Conservation (phyloP, 805 yeast genomes). For the Candida jianshihensis region DNA sequence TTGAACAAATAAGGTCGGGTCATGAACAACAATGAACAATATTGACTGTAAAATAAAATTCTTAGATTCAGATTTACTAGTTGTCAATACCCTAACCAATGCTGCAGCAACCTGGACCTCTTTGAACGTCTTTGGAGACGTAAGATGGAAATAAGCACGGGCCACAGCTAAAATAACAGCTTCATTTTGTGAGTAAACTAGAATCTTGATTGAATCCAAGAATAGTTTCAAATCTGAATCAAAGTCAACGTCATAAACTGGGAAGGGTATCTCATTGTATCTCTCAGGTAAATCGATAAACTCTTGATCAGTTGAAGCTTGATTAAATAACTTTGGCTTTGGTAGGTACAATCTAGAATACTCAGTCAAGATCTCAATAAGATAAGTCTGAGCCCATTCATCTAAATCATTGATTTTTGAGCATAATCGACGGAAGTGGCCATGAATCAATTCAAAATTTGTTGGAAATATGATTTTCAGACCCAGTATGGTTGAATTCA, state of each 20-base stretch:
- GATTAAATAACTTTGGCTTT: slow-evolving; percentile 38
- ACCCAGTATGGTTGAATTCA: slow-evolving; percentile 60
- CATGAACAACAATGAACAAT: slow-evolving; percentile 30
- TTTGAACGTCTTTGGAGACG: slow-evolving; percentile 46
- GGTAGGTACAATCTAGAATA: slow-evolving; percentile 60
- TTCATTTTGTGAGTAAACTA: slow-evolving; percentile 47
- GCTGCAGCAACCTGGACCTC: slow-evolving; percentile 43
- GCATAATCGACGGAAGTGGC: slow-evolving; percentile 56
- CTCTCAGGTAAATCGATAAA: slow-evolving; percentile 37
- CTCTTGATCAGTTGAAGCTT: slow-evolving; percentile 21
- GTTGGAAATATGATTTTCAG: slow-evolving; percentile 47
- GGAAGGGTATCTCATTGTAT: slow-evolving; percentile 31
- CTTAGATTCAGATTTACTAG: slow-evolving; percentile 28
- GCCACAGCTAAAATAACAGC: slow-evolving; percentile 57
- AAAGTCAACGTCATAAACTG: slow-evolving; percentile 34
- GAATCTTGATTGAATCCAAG: slow-evolving; percentile 35
- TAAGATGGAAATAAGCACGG: slow-evolving; percentile 48
- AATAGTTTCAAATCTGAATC: slow-evolving; percentile 56
- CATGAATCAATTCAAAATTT: slow-evolving; percentile 62
- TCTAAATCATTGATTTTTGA: slow-evolving; percentile 46
- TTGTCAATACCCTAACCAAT: slow-evolving; percentile 35
- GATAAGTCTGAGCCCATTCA: slow-evolving; percentile 58
- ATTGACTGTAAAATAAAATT: slow-evolving; percentile 42
- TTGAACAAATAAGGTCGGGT: slow-evolving; percentile 27
- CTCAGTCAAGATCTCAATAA: slow-evolving; percentile 56